Evolutionary conservation across 345 rosid genomes (phyloP).

Genomic region (Brassica nigra): DNA sequence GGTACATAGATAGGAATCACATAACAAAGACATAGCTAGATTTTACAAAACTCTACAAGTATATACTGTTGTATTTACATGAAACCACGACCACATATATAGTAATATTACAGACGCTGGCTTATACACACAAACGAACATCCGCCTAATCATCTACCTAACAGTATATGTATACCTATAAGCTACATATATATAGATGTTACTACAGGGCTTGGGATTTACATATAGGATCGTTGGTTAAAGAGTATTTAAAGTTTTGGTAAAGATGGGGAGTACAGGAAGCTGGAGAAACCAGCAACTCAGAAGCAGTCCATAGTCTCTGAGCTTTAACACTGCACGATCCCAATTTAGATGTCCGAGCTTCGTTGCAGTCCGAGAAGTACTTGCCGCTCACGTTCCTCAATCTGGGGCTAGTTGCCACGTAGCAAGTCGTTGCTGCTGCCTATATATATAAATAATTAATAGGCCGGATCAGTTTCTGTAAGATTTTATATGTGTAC

Average conservation of each 20-base stretch:
- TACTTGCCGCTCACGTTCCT: constrained; percentile 64
- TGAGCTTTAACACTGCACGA: constrained; percentile 62
- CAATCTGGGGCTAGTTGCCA: constrained; percentile 65
- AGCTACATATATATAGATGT: neutral
- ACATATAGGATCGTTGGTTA: neutral
- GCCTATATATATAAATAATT: constrained; percentile 46
- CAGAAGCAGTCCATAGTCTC: constrained; percentile 77
- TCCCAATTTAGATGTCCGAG: constrained; percentile 65
- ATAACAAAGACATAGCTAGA: constrained; percentile 18
- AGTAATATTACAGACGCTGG: constrained; percentile 1
- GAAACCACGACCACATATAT: constrained; percentile 20
- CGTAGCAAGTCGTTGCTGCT: constrained; percentile 90
- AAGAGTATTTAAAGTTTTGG: neutral
- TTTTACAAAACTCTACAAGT: constrained; percentile 35
- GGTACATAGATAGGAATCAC: constrained; percentile 5
- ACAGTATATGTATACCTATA: neutral
- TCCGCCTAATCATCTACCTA: neutral
- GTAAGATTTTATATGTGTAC: neutral
- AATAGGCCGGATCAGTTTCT: neutral
- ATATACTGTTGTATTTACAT: constrained; percentile 15
- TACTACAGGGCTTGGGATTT: constrained; percentile 1
- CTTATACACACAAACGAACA: constrained; percentile 18
- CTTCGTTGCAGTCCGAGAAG: constrained; percentile 86
- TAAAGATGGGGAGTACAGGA: constrained; percentile 29
- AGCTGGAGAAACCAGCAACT: constrained; percentile 61